Conservation (phyloP, 352 stramenopile species). For the Phytophthora quininea region DNA sequence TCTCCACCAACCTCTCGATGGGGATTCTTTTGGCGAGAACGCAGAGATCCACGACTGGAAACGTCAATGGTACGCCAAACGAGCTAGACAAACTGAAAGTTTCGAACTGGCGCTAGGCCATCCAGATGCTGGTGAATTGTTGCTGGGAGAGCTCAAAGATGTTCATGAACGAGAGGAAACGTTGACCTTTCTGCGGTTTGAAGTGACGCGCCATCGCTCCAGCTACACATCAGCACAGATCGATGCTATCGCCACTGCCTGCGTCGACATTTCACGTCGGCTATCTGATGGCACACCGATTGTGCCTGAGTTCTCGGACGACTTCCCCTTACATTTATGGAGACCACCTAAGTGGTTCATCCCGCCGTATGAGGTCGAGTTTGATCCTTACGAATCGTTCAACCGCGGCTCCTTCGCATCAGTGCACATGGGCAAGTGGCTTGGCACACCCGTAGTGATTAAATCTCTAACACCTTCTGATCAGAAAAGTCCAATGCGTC, state of each 20-base stretch:
- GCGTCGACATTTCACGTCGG: conserved; percentile 27
- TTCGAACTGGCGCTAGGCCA: conserved; percentile 23
- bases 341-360: conserved; percentile 42
- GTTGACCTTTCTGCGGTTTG: conserved; percentile 34
- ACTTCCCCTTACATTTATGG: conserved; percentile 16
- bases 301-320: not conserved
- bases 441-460: conserved; percentile 40
- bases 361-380: conserved; percentile 41
- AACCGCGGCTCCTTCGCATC: conserved; percentile 37
- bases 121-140: conserved; percentile 9
- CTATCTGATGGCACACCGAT: conserved; percentile 4
- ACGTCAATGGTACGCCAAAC: conserved; percentile 30
- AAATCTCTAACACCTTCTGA: conserved; percentile 26
- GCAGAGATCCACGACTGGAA: conserved; percentile 34
- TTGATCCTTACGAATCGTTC: conserved; percentile 31
- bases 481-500: conserved; percentile 2
- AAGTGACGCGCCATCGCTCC: conserved; percentile 28
- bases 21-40: conserved; percentile 3
- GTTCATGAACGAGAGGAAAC: conserved; percentile 32
- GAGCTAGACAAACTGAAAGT: conserved; percentile 16
- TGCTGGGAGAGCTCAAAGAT: conserved; percentile 30
- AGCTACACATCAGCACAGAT: conserved; percentile 30
- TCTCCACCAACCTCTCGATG: not conserved
- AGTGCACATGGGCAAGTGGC: conserved; percentile 38
- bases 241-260: conserved; percentile 23